phyloP scores from a whole-genome alignment of 192 early-diverging fungal species.

The Oehlia diaphana region DNA sequence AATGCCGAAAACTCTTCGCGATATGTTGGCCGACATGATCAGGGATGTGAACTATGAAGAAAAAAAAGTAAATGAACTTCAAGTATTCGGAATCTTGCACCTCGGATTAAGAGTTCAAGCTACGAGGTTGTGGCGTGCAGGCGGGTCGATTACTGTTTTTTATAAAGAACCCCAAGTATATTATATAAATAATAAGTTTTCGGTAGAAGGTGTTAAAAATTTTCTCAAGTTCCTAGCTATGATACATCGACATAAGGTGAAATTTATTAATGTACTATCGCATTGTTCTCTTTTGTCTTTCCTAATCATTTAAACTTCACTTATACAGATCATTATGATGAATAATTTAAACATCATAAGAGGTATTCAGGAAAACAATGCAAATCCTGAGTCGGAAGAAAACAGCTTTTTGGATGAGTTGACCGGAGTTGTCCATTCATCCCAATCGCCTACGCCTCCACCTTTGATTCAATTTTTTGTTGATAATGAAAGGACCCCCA shows the following conservation, averaged over 20 bases:
- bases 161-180: slow-evolving; percentile 14
- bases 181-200: slow-evolving; percentile 19
- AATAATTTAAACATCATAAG: slow-evolving; percentile 5
- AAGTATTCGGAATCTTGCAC: slow-evolving; percentile 28
- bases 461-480: too few relatives aligned
- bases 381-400: background rate
- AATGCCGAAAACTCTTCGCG: slow-evolving; percentile 21
- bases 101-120: slow-evolving; percentile 19
- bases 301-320: background rate
- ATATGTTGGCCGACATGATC: slow-evolving; percentile 20
- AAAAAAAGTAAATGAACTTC: slow-evolving; percentile 13
- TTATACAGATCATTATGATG: background rate
- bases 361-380: background rate
- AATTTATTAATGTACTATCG: background rate
- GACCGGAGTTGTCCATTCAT: background rate
- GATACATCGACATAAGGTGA: slow-evolving; percentile 24
- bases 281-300: background rate
- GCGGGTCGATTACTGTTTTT: slow-evolving; percentile 20
- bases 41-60: slow-evolving; percentile 22
- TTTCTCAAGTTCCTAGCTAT: slow-evolving; percentile 11
- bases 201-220: background rate
- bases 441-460: background rate
- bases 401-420: background rate
- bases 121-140: slow-evolving; percentile 7
- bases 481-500: too few relatives aligned